Evolutionary conservation across 495 filamentous ascomycete species (phyloP).

Genomic region (Aspergillus avenaceus): DNA sequence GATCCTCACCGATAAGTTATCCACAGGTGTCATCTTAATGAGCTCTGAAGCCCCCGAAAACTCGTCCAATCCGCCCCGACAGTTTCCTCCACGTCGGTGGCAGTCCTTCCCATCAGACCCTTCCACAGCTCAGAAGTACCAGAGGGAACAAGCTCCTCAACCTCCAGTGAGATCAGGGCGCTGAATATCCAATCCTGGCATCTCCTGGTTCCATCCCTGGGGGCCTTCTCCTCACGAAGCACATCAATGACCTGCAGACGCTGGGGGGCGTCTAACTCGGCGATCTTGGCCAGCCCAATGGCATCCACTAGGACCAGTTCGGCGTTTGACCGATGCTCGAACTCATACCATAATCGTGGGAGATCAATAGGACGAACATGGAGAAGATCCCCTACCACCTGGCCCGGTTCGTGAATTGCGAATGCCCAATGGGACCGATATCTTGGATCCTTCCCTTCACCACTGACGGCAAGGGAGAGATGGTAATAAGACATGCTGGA

Average conservation of each 20-base stretch:
- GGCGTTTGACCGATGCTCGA: conserved; percentile 8
- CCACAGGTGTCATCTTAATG: too few species aligned
- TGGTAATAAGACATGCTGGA: too few species aligned
- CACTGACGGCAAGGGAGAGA: conserved; percentile 20
- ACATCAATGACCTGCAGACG: conserved; percentile 14
- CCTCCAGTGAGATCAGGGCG: conserved; percentile 19
- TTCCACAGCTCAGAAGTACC: conserved; percentile 24
- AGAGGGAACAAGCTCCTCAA: conserved; percentile 19
- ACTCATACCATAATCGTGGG: conserved; percentile 11
- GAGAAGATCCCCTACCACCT: conserved; percentile 19
- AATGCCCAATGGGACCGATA: conserved; percentile 25
- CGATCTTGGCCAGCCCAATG: conserved; percentile 12
- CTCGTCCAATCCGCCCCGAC: conserved; percentile 14
- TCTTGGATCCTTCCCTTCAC: conserved; percentile 15
- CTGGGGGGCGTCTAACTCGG: conserved; percentile 6
- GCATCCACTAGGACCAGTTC: conserved; percentile 8
- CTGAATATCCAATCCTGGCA: conserved; percentile 27
- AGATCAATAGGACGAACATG: conserved; percentile 20
- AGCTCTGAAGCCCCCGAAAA: background rate
- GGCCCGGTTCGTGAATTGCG: conserved; percentile 17
- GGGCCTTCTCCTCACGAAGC: conserved; percentile 14
- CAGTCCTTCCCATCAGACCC: conserved; percentile 15
- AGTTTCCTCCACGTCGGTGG: conserved; percentile 11
- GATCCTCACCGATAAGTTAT: too few species aligned
- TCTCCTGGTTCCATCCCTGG: conserved; percentile 12